A percentile compares a stretch with the other conserved stretches of the same genome.
Conservation (phyloP, 176 grass and related monocot species). For the Luzula sylvatica region DNA sequence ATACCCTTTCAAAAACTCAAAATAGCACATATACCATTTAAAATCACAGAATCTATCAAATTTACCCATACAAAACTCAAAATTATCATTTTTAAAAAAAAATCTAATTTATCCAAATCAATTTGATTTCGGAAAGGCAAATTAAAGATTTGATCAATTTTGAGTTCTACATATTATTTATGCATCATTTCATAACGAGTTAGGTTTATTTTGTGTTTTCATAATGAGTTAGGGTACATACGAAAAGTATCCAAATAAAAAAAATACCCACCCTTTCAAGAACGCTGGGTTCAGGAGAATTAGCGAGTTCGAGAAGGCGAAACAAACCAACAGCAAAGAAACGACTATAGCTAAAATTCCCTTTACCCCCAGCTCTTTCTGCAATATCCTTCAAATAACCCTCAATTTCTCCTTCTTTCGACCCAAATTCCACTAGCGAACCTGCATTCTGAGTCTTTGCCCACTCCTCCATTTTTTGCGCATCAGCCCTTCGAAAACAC, state of each 20-base stretch:
- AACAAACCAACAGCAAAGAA: constrained; percentile 97
- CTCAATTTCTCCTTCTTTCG: constrained; percentile 84
- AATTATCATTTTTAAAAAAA: too few species aligned
- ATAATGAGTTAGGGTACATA: not conserved
- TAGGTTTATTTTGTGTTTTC: too few species aligned
- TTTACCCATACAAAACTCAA: too few species aligned
- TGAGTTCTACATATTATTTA: too few species aligned
- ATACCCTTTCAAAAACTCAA: too few species aligned
- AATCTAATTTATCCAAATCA: too few species aligned
- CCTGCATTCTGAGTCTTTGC: constrained; percentile 60
- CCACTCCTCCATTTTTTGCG: constrained; percentile 89
- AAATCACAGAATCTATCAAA: too few species aligned
- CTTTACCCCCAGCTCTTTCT: constrained; percentile 72
- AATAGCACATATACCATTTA: too few species aligned
- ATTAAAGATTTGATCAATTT: too few species aligned
- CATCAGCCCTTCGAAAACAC: constrained; percentile 33
- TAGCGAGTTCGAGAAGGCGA: constrained; percentile 87
- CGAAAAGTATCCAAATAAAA: constrained; percentile 21
- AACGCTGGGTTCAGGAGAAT: constrained; percentile 84
- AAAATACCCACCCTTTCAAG: constrained; percentile 72
- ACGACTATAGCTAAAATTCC: constrained; percentile 90
- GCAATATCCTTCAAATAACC: constrained; percentile 74
- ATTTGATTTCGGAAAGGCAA: too few species aligned
- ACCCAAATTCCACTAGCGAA: constrained; percentile 67
- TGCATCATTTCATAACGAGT: too few species aligned